Conservation (phyloP, 352 stramenopile genomes). For the Globisporangium barbulae region DNA sequence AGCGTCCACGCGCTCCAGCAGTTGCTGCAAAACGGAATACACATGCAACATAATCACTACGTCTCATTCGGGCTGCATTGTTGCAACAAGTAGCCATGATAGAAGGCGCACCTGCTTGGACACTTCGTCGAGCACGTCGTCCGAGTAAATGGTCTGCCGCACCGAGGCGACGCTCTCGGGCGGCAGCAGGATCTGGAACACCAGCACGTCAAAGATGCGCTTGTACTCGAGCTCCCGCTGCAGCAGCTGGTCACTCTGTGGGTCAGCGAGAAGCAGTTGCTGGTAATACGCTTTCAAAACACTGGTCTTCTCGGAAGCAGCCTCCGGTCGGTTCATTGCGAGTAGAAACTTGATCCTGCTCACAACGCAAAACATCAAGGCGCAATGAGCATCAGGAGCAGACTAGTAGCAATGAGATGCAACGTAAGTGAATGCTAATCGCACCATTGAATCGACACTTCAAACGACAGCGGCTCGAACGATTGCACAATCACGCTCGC, state of each 20-base stretch:
- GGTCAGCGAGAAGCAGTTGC: not conserved
- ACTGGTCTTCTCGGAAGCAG: constrained; percentile 34
- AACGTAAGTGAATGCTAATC: not conserved
- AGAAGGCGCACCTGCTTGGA: constrained; percentile 34
- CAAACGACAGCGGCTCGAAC: constrained; percentile 41
- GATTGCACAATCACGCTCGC: constrained; percentile 32
- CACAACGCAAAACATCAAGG: not conserved
- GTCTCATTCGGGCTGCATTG: not conserved
- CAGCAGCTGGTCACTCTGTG: constrained; percentile 6
- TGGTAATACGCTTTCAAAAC: constrained; percentile 12
- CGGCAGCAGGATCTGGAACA: constrained; percentile 45
- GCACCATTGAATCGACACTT: constrained; percentile 43
- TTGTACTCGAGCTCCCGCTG: constrained; percentile 23
- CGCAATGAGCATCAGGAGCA: not conserved
- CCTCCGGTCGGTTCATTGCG: constrained; percentile 42
- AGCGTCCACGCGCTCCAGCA: constrained; percentile 33
- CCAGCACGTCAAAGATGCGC: constrained; percentile 33
- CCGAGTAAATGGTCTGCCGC: constrained; percentile 27
- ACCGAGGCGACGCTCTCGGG: constrained; percentile 36
- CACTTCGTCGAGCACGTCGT: constrained; percentile 39
- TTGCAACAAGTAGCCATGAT: too few relatives aligned
- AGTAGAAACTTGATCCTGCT: constrained; percentile 59
- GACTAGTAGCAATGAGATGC: not conserved
- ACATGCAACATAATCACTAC: not conserved
- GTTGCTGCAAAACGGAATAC: constrained; percentile 13